Conservation (phyloP, 257 asterid species). For the Penstemon newberryi region DNA sequence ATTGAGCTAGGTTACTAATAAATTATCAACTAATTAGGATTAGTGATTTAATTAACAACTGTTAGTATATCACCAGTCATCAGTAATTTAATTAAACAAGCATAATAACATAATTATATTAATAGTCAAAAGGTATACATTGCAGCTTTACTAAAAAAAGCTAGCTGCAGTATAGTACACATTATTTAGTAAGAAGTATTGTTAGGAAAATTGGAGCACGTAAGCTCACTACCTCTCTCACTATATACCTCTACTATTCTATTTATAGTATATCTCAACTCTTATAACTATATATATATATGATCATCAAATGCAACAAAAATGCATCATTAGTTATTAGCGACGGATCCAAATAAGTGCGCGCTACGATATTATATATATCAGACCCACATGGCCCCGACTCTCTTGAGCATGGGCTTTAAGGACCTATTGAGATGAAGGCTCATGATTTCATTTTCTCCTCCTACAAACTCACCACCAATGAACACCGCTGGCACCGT, state of each 20-base stretch:
- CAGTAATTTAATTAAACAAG: too few relatives aligned
- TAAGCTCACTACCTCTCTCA: too few relatives aligned
- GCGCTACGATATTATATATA: constrained; percentile 1
- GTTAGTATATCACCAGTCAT: too few relatives aligned
- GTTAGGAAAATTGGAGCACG: too few relatives aligned
- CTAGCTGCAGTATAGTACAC: too few relatives aligned
- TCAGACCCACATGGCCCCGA: constrained; percentile 52
- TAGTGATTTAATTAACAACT: too few relatives aligned
- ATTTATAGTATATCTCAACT: neutral
- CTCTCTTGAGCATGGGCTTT: constrained; percentile 54
- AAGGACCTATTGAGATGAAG: constrained; percentile 45
- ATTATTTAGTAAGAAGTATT: too few relatives aligned
- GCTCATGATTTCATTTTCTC: constrained; percentile 52
- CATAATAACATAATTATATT: too few relatives aligned
- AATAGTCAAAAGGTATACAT: too few relatives aligned
- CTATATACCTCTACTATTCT: neutral
- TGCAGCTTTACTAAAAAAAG: too few relatives aligned
- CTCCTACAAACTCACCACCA: constrained; percentile 53
- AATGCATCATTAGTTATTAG: neutral
- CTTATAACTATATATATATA: neutral
- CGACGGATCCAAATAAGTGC: constrained; percentile 7
- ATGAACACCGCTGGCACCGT: constrained; percentile 56
- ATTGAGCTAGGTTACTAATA: too few relatives aligned
- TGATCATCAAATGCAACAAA: neutral
- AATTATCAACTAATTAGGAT: too few relatives aligned